phyloP scores from a whole-genome alignment of 1,284 basidiomycete species.

The Butyriboletus appendiculatus region DNA sequence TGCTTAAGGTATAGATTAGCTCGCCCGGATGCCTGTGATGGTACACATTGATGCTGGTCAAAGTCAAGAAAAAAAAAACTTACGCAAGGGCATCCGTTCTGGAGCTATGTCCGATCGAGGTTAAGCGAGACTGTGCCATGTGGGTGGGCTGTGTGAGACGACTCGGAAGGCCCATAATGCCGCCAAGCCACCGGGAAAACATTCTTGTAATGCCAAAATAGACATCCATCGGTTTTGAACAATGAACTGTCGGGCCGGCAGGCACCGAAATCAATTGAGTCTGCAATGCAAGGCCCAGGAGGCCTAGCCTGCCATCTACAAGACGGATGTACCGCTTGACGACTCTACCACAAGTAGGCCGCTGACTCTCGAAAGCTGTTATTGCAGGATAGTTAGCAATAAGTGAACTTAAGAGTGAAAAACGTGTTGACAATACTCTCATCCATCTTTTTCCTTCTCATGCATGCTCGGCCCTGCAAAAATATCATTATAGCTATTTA shows the following conservation, averaged over 20 bases:
- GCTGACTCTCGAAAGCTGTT: too few species aligned
- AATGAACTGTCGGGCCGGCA: not conserved
- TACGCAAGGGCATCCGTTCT: not conserved
- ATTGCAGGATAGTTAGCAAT: too few species aligned
- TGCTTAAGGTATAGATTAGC: not conserved
- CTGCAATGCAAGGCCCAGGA: not conserved
- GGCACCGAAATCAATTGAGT: not conserved
- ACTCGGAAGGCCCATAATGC: not conserved
- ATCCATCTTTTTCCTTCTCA: too few species aligned
- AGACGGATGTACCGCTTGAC: too few species aligned
- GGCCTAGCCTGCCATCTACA: not conserved
- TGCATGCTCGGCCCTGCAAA: too few species aligned
- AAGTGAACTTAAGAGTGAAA: too few species aligned
- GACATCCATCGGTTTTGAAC: not conserved
- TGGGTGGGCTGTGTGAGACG: conserved; percentile 1
- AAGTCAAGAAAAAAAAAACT: not conserved
- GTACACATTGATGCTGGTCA: not conserved
- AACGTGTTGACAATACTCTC: too few species aligned
- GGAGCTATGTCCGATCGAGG: not conserved
- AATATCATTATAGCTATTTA: too few species aligned
- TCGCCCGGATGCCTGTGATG: not conserved
- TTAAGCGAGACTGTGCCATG: not conserved
- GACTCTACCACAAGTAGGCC: too few species aligned
- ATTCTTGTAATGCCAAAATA: conserved; percentile 3
- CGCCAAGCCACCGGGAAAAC: not conserved